These are phyloP conservation scores for Centrapalus pauciflorus DNA, from an alignment of 129 eudicot genomes.

Conservation along the genomic window DNA sequence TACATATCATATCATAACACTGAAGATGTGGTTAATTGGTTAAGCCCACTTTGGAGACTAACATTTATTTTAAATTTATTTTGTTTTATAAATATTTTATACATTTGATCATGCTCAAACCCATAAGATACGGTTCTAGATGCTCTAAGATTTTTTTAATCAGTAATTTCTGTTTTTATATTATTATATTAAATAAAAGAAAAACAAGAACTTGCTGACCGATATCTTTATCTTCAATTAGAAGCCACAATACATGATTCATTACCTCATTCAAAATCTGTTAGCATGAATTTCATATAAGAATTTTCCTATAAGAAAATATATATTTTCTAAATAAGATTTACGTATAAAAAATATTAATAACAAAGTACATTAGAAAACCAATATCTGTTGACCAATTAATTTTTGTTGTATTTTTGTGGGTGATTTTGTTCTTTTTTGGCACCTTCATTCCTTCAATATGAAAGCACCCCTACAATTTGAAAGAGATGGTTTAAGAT, in stretches of 20 bases:
- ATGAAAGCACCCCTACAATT: constrained; percentile 25
- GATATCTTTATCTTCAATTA: neutral
- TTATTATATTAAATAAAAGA: neutral
- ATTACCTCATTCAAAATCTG: neutral
- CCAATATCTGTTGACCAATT: constrained; percentile 10
- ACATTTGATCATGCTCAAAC: neutral
- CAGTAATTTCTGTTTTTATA: neutral
- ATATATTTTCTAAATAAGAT: too few species aligned
- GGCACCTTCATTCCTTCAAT: constrained; percentile 11
- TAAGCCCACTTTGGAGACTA: too few species aligned
- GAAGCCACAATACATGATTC: neutral
- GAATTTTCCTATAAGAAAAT: too few species aligned
- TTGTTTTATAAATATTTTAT: neutral
- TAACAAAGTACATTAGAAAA: neutral
- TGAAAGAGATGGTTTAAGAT: constrained; percentile 20
- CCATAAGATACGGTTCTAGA: constrained; percentile 1
- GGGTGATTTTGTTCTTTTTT: constrained; percentile 17
- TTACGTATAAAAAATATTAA: too few species aligned
- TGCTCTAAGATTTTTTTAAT: constrained; percentile 3
- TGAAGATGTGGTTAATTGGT: too few species aligned
- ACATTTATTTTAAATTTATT: neutral
- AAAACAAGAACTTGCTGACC: neutral
- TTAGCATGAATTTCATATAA: too few species aligned
- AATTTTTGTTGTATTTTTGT: constrained; percentile 7
- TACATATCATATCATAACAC: too few species aligned